These are phyloP conservation scores for Trichosporon faecale DNA, from an alignment of 1,284 basidiomycete species.

Conservation along the genomic window DNA sequence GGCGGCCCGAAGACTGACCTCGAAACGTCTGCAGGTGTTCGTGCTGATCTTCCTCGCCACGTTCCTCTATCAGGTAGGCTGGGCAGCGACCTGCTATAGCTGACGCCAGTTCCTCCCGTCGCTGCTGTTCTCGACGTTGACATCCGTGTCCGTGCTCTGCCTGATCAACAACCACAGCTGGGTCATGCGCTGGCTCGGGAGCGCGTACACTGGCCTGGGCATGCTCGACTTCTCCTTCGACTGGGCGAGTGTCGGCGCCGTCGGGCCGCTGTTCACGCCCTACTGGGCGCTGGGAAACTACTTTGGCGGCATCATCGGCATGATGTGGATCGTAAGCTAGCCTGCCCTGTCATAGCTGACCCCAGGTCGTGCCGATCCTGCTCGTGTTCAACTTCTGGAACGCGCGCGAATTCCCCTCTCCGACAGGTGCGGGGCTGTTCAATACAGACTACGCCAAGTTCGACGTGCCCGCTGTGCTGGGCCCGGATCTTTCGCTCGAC, in stretches of 20 bases:
- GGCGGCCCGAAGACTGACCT: constrained; percentile 40
- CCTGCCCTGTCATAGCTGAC: background rate
- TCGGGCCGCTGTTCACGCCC: constrained; percentile 56
- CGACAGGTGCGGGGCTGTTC: constrained; percentile 48
- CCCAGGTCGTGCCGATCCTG: constrained; percentile 51
- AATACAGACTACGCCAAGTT: constrained; percentile 47
- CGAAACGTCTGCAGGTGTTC: constrained; percentile 53
- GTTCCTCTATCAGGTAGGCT: constrained; percentile 49
- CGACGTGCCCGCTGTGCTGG: constrained; percentile 50
- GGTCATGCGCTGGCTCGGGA: constrained; percentile 53
- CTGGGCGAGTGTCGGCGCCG: constrained; percentile 54
- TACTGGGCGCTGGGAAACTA: constrained; percentile 55
- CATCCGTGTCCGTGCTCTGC: constrained; percentile 55
- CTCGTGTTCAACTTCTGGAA: constrained; percentile 55
- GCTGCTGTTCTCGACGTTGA: constrained; percentile 55
- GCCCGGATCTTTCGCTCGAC: constrained; percentile 53
- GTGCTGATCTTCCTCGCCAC: constrained; percentile 50
- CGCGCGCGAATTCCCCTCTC: constrained; percentile 49
- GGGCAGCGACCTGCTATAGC: no score
- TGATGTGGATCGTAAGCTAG: constrained; percentile 54
- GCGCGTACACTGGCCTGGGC: constrained; percentile 56
- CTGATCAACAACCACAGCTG: constrained; percentile 52
- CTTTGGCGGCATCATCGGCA: constrained; percentile 49
- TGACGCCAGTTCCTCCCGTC: constrained; percentile 54
- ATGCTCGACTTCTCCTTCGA: constrained; percentile 56